Percentiles rank a stretch among this genome's conserved stretches.
These are phyloP conservation scores for Apiospora hydei DNA, from an alignment of 2,329 filamentous ascomycete genomes.

Conservation along the genomic window DNA sequence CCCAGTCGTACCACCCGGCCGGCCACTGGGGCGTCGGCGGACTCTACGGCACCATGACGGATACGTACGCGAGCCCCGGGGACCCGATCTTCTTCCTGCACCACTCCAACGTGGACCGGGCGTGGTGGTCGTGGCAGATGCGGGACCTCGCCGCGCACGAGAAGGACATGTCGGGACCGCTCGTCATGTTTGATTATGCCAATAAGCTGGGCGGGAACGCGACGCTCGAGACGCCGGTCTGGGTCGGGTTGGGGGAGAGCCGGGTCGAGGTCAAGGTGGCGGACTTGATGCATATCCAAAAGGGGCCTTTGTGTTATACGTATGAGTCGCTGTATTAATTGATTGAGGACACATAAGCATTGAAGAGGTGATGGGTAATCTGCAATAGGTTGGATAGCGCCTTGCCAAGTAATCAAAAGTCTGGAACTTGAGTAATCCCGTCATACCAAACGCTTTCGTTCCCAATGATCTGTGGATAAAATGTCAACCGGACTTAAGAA, in stretches of 20 bases:
- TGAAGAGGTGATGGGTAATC: not conserved
- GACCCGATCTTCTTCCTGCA: conserved; percentile 27
- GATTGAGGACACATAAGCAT: too few species aligned
- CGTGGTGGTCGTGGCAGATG: conserved; percentile 21
- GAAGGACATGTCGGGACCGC: conserved; percentile 25
- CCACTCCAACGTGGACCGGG: conserved; percentile 24
- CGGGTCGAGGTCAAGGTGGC: not conserved
- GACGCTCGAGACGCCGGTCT: conserved; percentile 25
- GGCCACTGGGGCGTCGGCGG: conserved; percentile 27
- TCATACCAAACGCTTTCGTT: too few species aligned
- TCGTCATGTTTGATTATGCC: conserved; percentile 25
- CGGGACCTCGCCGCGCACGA: not conserved
- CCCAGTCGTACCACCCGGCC: conserved; percentile 20
- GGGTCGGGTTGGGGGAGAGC: conserved; percentile 16
- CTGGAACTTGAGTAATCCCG: not conserved
- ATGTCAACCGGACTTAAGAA: too few species aligned
- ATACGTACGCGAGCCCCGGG: conserved; percentile 23
- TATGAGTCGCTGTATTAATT: conserved; percentile 24
- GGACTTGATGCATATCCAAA: conserved; percentile 27
- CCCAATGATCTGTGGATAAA: too few species aligned
- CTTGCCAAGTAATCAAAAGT: not conserved
- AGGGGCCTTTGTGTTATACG: conserved; percentile 25
- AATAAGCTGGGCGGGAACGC: conserved; percentile 24
- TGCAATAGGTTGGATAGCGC: too few species aligned
- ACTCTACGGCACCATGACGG: conserved; percentile 27